These are phyloP conservation scores for Cutaneotrichosporon dermatis DNA, from an alignment of 1,284 basidiomycete species.

Conservation along the genomic window DNA sequence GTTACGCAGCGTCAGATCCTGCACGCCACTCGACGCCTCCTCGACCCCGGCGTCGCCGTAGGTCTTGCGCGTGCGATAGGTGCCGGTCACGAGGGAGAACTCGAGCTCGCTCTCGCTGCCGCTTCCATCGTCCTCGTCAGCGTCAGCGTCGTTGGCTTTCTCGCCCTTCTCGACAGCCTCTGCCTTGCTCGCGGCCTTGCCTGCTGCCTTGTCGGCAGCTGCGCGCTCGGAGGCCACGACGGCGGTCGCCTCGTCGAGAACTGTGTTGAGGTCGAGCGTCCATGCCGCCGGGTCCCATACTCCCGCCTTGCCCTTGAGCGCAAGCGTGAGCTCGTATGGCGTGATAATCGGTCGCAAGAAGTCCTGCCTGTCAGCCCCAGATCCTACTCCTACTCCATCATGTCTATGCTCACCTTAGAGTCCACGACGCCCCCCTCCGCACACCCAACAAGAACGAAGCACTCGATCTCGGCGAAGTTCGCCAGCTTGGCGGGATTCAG, in stretches of 20 bases:
- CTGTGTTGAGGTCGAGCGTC: conserved; percentile 54
- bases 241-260: conserved; percentile 24
- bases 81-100: conserved; percentile 84
- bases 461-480: conserved; percentile 95
- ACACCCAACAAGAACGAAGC: conserved; percentile 91
- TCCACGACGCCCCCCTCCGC: conserved; percentile 89
- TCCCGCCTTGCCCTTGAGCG: conserved; percentile 70
- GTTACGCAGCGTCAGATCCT: conserved; percentile 58
- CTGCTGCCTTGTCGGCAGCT: no score
- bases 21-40: conserved; percentile 11
- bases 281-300: conserved; percentile 59
- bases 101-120: conserved; percentile 59
- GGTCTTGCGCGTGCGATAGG: conserved; percentile 61
- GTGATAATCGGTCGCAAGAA: conserved; percentile 89
- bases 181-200: no score
- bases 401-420: conserved; percentile 54
- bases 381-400: no score
- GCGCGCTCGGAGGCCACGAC: conserved; percentile 15
- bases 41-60: conserved; percentile 13
- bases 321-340: conserved; percentile 85
- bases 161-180: not conserved
- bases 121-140: conserved; percentile 20
- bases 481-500: conserved; percentile 92
- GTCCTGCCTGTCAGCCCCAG: conserved; percentile 52
- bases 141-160: conserved; percentile 15